Percentiles rank a stretch among this genome's conserved stretches.
phyloP scores from a whole-genome alignment of 371 early-diverging fungal species.

The Synchytrium microbalum region DNA sequence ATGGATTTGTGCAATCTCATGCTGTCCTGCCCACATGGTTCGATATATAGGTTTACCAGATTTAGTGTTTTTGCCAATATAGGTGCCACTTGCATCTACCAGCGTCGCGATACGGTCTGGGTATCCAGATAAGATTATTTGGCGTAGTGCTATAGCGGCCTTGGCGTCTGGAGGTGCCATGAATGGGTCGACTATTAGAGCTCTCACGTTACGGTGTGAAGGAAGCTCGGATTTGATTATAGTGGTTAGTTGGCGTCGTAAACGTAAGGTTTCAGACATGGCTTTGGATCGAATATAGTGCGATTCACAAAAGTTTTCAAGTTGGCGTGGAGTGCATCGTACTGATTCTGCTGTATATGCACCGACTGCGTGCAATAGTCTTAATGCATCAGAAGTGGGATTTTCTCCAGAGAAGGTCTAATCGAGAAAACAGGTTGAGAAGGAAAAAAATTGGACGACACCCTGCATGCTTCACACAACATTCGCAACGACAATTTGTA shows the following conservation, averaged over 20 bases:
- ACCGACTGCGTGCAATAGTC: slow-evolving; percentile 74
- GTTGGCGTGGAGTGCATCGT: slow-evolving; percentile 6
- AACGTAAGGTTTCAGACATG: slow-evolving; percentile 85
- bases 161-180: slow-evolving; percentile 65
- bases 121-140: slow-evolving; percentile 81
- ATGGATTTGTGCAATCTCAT: slow-evolving; percentile 59
- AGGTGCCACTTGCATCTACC: slow-evolving; percentile 34
- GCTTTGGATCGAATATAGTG: slow-evolving; percentile 85
- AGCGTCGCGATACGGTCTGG: slow-evolving; percentile 83
- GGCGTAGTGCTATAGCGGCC: slow-evolving; percentile 67
- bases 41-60: slow-evolving; percentile 46
- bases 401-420: slow-evolving; percentile 52
- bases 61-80: slow-evolving; percentile 37
- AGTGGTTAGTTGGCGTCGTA: slow-evolving; percentile 76
- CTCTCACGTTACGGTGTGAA: slow-evolving; percentile 17
- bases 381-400: slow-evolving; percentile 75
- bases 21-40: slow-evolving; percentile 71
- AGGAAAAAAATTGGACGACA: background rate
- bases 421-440: slow-evolving; percentile 39
- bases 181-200: slow-evolving; percentile 16
- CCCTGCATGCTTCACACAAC: slow-evolving; percentile 1
- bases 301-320: slow-evolving; percentile 59
- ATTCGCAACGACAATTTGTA: slow-evolving; percentile 3
- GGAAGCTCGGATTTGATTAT: slow-evolving; percentile 58
- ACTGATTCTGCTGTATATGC: slow-evolving; percentile 70